Base-by-base conservation (phyloP, 2,329 filamentous ascomycete genomes). In the Pezicula rhizophila region DNA sequence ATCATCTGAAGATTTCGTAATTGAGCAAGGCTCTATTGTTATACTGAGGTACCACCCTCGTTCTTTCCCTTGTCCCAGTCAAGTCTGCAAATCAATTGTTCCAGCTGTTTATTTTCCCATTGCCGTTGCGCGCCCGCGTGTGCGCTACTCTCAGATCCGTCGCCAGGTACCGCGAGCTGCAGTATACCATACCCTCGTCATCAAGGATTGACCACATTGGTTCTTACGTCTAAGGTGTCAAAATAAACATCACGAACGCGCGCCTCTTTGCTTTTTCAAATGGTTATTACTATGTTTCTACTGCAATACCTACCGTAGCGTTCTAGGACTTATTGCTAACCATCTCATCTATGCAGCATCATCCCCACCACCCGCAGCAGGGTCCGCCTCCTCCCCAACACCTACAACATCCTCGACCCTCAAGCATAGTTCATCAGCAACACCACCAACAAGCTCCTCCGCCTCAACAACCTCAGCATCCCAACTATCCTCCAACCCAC, bases 321-420 rank as follows among this genome's bases (percentile, higher is more conserved):
- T 18, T 43, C 47, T 41, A 56, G 52, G 48, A 52, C 34, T 18
- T 35, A 46, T 60, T 48, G 47, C 60, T 63, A 54, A 64, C 56
- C 34, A 57, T 56, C 46, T 46, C 51, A 52, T 50, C 53, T 50
- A 60, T 62, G 77, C 80, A 89, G 84, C 84, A 87, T 78, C 84
- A 87, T 74, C 78, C 82, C 72, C 83, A 86, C 74, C 80, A 84
- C 68, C 72, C 80, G 67, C 81, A 82, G 70, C 82, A 87, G 75
- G 85, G 84, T 79, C 82, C 84, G 70, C 79, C 81, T 62, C 69
- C 74, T 63, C 73, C 73, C 54, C 72, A 75, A 60, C 75, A 86
- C 65, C 78, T 85, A 58, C 85, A 87, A 59, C 82, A 87, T 66
- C 78, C 83, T 61, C 80, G 86, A 66, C 82, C 85, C 56, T 79